A percentile compares a stretch with the other conserved stretches of the same genome.
phyloP scores from a whole-genome alignment of 345 rosid genomes.

The Raphanus sativus region DNA sequence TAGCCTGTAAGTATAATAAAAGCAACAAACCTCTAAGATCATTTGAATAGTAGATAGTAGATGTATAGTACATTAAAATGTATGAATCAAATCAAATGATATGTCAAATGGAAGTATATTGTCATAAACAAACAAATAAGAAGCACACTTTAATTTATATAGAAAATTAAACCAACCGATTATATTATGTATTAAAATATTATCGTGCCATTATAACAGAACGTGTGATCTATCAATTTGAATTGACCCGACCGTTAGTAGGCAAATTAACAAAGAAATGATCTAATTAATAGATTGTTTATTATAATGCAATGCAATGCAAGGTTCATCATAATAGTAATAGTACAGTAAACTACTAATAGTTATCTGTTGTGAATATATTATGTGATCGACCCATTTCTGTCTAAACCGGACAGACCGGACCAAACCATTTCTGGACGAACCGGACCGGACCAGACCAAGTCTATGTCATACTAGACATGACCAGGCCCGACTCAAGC shows the following conservation, averaged over 20 bases:
- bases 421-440: too few relatives aligned
- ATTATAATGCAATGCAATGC: conserved; percentile 13
- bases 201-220: conserved; percentile 11
- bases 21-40: conserved; percentile 5
- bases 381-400: too few relatives aligned
- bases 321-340: not conserved
- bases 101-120: conserved; percentile 8
- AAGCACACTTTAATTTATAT: not conserved
- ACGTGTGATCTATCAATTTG: conserved; percentile 36
- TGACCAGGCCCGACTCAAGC: too few relatives aligned
- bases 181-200: not conserved
- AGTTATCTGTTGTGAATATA: too few relatives aligned
- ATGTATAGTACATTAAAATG: not conserved
- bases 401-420: too few relatives aligned
- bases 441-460: too few relatives aligned
- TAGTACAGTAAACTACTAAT: not conserved
- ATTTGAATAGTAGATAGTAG: not conserved
- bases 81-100: not conserved
- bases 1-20: not conserved
- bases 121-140: not conserved
- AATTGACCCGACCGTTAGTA: conserved; percentile 35
- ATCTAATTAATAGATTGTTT: not conserved
- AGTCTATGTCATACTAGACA: too few relatives aligned
- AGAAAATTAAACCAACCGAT: not conserved
- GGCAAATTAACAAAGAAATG: conserved; percentile 26